phyloP scores from a whole-genome alignment of 148 eudicot species.

The Persicaria tinctoria region DNA sequence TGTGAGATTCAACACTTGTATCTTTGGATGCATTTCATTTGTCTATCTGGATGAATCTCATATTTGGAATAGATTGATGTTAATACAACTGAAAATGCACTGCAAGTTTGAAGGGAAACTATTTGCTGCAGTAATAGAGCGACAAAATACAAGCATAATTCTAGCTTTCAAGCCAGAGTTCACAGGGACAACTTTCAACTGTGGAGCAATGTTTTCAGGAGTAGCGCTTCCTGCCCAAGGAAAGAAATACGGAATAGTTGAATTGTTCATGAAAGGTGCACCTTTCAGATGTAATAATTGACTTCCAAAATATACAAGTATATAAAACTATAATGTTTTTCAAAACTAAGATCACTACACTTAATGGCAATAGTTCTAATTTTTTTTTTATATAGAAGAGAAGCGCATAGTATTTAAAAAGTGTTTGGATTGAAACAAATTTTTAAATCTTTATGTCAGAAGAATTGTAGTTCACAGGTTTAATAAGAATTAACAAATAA shows the following conservation, averaged over 20 bases:
- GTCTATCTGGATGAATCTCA: too few relatives aligned
- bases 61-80: too few relatives aligned
- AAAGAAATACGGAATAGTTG: conserved; percentile 6
- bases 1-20: too few relatives aligned
- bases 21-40: too few relatives aligned
- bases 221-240: conserved; percentile 51
- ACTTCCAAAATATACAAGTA: background rate
- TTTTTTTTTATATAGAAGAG: too few relatives aligned
- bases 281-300: background rate
- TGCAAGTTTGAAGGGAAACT: too few relatives aligned
- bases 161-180: conserved; percentile 59
- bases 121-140: too few relatives aligned
- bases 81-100: too few relatives aligned
- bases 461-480: background rate
- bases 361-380: background rate
- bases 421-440: too few relatives aligned
- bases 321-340: background rate
- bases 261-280: background rate
- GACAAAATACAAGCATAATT: too few relatives aligned
- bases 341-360: background rate
- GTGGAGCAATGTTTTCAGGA: conserved; percentile 59
- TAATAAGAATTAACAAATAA: background rate
- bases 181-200: conserved; percentile 65
- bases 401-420: too few relatives aligned
- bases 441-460: background rate